Evolutionary conservation across 371 early-diverging fungal genomes (phyloP).

Genomic region (Saksenaea oblongispora): DNA sequence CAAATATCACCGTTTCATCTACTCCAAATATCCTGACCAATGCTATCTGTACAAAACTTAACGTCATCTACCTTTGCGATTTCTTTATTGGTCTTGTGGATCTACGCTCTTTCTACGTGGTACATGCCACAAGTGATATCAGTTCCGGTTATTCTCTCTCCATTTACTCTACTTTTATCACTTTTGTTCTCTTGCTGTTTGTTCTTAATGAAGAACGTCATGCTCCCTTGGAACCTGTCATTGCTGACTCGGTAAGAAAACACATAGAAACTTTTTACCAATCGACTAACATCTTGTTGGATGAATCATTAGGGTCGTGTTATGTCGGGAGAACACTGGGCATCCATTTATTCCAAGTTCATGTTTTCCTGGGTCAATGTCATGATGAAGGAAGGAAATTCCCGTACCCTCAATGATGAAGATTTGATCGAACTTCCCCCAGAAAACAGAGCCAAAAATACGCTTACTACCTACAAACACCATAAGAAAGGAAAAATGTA

Average conservation of each 20-base stretch:
- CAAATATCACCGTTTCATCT: constrained; percentile 22
- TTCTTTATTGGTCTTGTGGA: constrained; percentile 9
- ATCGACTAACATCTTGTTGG: neutral
- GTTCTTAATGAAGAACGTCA: constrained; percentile 26
- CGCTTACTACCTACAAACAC: constrained; percentile 20
- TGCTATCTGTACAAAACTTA: constrained; percentile 33
- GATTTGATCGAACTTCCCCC: constrained; percentile 50
- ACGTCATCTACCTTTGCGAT: constrained; percentile 12
- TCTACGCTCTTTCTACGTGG: constrained; percentile 11
- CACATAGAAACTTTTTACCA: neutral
- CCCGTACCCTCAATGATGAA: constrained; percentile 47
- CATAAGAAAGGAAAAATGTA: constrained; percentile 13
- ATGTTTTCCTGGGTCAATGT: constrained; percentile 57
- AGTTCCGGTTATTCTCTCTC: constrained; percentile 7
- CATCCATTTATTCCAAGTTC: constrained; percentile 53
- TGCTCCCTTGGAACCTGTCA: constrained; percentile 27
- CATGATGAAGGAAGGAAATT: constrained; percentile 54
- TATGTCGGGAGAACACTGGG: constrained; percentile 51
- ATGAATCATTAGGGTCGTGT: constrained; percentile 33
- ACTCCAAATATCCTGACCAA: constrained; percentile 14
- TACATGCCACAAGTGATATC: neutral
- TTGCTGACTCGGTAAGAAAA: constrained; percentile 30
- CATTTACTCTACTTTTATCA: constrained; percentile 1
- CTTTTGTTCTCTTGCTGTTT: constrained; percentile 8
- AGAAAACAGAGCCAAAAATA: constrained; percentile 36